Conservation (phyloP, 2,329 filamentous ascomycete genomes). For the Tolypocladium endophyticum region DNA sequence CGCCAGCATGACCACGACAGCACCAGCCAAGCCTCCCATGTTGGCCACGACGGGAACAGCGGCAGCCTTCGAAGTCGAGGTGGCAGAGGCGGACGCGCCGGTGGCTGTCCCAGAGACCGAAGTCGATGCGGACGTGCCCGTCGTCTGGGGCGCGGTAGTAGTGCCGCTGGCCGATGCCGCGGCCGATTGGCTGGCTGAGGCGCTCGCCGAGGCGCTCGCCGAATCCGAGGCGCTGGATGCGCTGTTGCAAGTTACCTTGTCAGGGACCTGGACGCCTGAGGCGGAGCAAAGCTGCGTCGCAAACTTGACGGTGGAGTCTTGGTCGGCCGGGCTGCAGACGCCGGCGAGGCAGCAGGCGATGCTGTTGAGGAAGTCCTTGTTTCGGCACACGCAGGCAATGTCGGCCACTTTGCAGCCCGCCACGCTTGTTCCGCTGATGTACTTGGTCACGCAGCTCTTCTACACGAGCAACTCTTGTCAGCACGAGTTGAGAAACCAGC, state of each 20-base stretch:
- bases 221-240: neutral
- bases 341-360: conserved; percentile 31
- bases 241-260: conserved; percentile 24
- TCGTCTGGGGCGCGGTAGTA: neutral
- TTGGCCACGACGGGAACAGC: conserved; percentile 3
- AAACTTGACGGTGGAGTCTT: conserved; percentile 23
- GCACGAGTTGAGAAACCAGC: neutral
- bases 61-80: neutral
- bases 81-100: neutral
- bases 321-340: conserved; percentile 20
- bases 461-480: conserved; percentile 6
- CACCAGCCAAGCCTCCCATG: conserved; percentile 13
- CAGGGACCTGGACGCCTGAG: conserved; percentile 23
- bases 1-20: conserved; percentile 15
- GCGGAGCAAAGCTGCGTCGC: conserved; percentile 27
- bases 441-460: conserved; percentile 21
- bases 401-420: conserved; percentile 27
- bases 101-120: neutral
- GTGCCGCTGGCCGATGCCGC: neutral
- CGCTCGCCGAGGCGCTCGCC: conserved; percentile 4
- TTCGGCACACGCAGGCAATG: conserved; percentile 30
- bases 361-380: conserved; percentile 25
- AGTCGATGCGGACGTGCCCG: neutral
- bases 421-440: conserved; percentile 20
- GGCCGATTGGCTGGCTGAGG: conserved; percentile 3